These are phyloP conservation scores for Aspergillus felis DNA, from an alignment of 2,329 filamentous ascomycete species.

Conservation along the genomic window DNA sequence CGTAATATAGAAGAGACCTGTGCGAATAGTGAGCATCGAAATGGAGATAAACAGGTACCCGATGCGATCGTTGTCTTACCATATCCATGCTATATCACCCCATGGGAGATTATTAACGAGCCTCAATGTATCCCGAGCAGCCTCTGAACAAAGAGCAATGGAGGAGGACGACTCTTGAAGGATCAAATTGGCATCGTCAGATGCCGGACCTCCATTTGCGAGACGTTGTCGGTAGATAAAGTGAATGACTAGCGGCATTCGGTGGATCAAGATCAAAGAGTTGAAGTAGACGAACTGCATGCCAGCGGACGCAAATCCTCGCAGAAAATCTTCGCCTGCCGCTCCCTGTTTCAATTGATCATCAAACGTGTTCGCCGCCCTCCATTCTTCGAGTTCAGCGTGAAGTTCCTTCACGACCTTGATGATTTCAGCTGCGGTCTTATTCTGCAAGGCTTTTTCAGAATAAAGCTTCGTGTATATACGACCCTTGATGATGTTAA, in stretches of 20 bases:
- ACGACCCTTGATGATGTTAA: constrained; percentile 81
- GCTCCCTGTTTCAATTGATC: constrained; percentile 87
- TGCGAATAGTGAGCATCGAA: not conserved
- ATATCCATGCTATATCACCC: constrained; percentile 88
- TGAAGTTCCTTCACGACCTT: constrained; percentile 90
- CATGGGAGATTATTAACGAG: constrained; percentile 91
- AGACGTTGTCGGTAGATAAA: constrained; percentile 85
- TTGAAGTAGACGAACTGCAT: constrained; percentile 95
- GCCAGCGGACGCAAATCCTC: constrained; percentile 85
- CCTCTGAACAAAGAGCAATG: constrained; percentile 79
- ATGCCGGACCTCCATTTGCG: constrained; percentile 52
- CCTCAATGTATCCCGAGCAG: constrained; percentile 83
- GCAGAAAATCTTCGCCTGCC: constrained; percentile 76
- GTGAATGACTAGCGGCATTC: constrained; percentile 90
- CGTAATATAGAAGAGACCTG: constrained; percentile 86
- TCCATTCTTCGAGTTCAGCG: constrained; percentile 82
- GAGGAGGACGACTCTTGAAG: constrained; percentile 88
- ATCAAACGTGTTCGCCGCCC: constrained; percentile 80
- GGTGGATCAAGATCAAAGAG: constrained; percentile 89
- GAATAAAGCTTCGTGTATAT: constrained; percentile 89
- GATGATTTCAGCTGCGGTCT: constrained; percentile 72
- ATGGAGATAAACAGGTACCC: not conserved
- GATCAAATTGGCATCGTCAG: constrained; percentile 53
- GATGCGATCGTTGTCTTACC: constrained; percentile 53
- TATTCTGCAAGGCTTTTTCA: constrained; percentile 79